Evolutionary conservation across 2,329 filamentous ascomycete genomes (phyloP).

Genomic region (Calonectria honghensis): DNA sequence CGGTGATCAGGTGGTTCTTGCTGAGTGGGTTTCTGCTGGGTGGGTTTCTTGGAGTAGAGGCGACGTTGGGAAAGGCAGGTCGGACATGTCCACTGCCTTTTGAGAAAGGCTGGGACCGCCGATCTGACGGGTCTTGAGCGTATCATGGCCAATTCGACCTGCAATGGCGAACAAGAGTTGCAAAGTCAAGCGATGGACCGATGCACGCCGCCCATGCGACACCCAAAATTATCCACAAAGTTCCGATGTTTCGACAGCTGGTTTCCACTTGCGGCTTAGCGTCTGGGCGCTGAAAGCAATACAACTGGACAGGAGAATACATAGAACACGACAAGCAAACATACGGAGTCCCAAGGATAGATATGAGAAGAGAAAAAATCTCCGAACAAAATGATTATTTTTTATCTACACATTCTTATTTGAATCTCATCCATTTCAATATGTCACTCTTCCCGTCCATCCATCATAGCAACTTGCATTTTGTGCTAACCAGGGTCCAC

Average conservation of each 20-base stretch:
- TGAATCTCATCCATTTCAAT: not conserved
- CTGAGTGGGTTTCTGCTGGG: slow-evolving; percentile 52
- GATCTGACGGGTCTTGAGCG: slow-evolving; percentile 51
- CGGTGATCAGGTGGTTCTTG: slow-evolving; percentile 73
- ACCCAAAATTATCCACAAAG: slow-evolving; percentile 38
- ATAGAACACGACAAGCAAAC: not conserved
- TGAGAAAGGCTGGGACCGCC: slow-evolving; percentile 44
- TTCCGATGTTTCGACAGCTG: slow-evolving; percentile 43
- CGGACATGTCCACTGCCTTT: slow-evolving; percentile 58
- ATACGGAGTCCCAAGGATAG: not conserved
- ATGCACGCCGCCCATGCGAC: slow-evolving; percentile 33
- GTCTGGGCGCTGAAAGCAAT: slow-evolving; percentile 30
- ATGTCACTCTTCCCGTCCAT: too few species aligned
- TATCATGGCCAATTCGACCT: slow-evolving; percentile 54
- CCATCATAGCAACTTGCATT: not conserved
- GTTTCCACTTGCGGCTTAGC: slow-evolving; percentile 53
- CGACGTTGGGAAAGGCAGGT: slow-evolving; percentile 57
- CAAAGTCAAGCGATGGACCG: slow-evolving; percentile 17
- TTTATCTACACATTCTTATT: not conserved
- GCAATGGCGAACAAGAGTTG: slow-evolving; percentile 45
- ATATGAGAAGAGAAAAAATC: not conserved
- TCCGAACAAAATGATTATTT: not conserved
- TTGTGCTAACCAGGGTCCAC: slow-evolving; percentile 38
- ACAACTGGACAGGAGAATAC: not conserved
- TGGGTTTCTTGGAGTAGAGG: slow-evolving; percentile 56